Conservation (phyloP, 257 asterid genomes). For the Solanum rostratum region DNA sequence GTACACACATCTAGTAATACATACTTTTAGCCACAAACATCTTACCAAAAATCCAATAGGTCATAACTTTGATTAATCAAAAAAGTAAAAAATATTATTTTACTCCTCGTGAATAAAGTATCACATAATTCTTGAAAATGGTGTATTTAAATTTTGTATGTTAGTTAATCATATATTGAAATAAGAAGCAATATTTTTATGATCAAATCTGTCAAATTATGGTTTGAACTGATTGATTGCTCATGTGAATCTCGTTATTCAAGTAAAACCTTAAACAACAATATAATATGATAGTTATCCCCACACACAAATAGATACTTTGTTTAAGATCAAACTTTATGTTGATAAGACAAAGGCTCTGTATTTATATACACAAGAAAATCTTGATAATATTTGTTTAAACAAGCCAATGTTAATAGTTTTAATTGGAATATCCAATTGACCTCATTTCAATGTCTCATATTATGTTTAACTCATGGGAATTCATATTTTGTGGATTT, state of each 20-base stretch:
- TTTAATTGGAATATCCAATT: background rate
- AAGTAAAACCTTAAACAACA: background rate
- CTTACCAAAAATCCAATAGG: background rate
- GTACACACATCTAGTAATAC: too few relatives aligned
- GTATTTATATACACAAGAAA: background rate
- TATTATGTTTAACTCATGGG: too few relatives aligned
- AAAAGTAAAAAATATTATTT: too few relatives aligned
- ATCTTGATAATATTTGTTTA: background rate
- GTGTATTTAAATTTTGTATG: background rate
- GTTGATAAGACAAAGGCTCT: background rate
- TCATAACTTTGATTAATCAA: background rate
- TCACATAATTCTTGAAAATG: background rate
- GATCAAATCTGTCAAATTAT: background rate
- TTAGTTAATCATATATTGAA: background rate
- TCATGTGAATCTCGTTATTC: background rate
- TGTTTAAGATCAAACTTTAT: too few relatives aligned
- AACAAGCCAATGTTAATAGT: background rate
- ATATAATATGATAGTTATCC: background rate
- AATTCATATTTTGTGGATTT: background rate
- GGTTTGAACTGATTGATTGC: background rate
- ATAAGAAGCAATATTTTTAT: too few relatives aligned
- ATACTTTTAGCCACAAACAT: background rate
- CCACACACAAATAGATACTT: background rate
- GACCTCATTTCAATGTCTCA: background rate
- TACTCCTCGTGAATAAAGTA: background rate